phyloP scores from a whole-genome alignment of 2,329 filamentous ascomycete genomes.

The Phaeosphaeriaceae sp. region DNA sequence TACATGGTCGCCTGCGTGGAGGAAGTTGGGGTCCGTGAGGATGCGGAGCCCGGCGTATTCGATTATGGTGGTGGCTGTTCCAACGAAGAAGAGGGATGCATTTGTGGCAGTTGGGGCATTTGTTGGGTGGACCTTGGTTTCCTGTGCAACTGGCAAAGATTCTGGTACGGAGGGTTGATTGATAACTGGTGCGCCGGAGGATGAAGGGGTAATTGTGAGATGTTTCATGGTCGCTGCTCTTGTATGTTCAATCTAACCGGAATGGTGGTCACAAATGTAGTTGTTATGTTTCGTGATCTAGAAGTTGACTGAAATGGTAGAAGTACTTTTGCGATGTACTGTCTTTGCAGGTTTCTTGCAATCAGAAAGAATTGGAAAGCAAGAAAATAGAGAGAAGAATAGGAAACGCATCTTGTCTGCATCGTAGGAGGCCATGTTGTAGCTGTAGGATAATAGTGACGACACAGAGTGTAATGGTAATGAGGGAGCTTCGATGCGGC shows the following conservation, averaged over 20 bases:
- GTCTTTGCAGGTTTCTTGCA: slow-evolving; percentile 14
- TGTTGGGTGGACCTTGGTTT: slow-evolving; percentile 54
- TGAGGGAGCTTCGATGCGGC: slow-evolving; percentile 11
- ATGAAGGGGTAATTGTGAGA: slow-evolving; percentile 50
- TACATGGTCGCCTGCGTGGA: slow-evolving; percentile 71
- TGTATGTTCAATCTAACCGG: slow-evolving; percentile 3
- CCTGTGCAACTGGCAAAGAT: slow-evolving; percentile 53
- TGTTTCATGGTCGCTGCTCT: slow-evolving; percentile 45
- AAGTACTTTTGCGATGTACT: slow-evolving; percentile 4
- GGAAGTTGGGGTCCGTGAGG: slow-evolving; percentile 63
- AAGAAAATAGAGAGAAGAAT: slow-evolving; percentile 36
- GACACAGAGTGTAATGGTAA: slow-evolving; percentile 33
- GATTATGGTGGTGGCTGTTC: slow-evolving; percentile 65
- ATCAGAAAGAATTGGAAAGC: slow-evolving; percentile 33
- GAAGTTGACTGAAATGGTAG: slow-evolving; percentile 5
- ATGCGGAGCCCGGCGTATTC: slow-evolving; percentile 63
- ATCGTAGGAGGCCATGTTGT: slow-evolving; percentile 29
- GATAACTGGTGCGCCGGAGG: slow-evolving; percentile 50
- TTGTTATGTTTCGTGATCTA: background rate
- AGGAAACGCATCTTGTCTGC: slow-evolving; percentile 34
- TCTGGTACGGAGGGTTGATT: slow-evolving; percentile 44
- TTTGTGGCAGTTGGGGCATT: slow-evolving; percentile 46
- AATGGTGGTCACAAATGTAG: too few relatives aligned
- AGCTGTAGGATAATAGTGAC: slow-evolving; percentile 24
- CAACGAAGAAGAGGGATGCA: slow-evolving; percentile 62